Evolutionary conservation across 2,329 filamentous ascomycete species (phyloP), one percentile per base, ranked within the genome.

Genomic region (Aspergillus quadricinctus): DNA sequence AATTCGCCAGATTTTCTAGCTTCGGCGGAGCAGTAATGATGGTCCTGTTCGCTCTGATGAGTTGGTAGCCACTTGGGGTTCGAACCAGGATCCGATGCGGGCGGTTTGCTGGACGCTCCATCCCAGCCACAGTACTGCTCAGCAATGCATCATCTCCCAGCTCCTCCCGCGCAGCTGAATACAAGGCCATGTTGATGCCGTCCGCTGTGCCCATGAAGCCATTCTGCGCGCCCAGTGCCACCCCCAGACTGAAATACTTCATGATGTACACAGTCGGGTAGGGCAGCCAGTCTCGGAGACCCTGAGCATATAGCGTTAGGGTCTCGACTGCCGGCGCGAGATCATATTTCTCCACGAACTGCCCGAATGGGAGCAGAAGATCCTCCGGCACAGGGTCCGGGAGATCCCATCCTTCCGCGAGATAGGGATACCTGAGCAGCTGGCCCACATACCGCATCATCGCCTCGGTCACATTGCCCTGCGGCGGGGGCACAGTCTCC

Each of bases 11-110:
- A 53, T 72, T 72, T 11, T 66, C 60, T 4, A 69, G 55, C 7
- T 62, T 70, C 0, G 75, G 75, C 19, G 74, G 68, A n/a, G 72
- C 67, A 5, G 75, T 65, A 35, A 77, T 55, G 10, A 78, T 65
- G 4, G 77, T 63, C 37, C 68, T 68, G 52, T 69, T 68, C 19
- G 73, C 73, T 40, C 61, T 59, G 60, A 77, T 67, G 6, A 67
- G 31, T 55, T 64, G 66, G 8, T 41, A 53, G 28, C 71, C 67
- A 2, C 52, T 53, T 8, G 62, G 58, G 8, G 62, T 70, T 45
- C 58, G 55, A 25, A 72, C 67, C 3, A 61, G 63, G 40, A 75
- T 62, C 6, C 17, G 27, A 3, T 61, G 41, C 5, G 70, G 65
- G 46, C 70, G 71, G 14, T 59, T 54, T 1, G 61, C 56, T 5